Conservation (phyloP, 176 grass and related monocot species). For the Chrysopogon serrulatus region DNA sequence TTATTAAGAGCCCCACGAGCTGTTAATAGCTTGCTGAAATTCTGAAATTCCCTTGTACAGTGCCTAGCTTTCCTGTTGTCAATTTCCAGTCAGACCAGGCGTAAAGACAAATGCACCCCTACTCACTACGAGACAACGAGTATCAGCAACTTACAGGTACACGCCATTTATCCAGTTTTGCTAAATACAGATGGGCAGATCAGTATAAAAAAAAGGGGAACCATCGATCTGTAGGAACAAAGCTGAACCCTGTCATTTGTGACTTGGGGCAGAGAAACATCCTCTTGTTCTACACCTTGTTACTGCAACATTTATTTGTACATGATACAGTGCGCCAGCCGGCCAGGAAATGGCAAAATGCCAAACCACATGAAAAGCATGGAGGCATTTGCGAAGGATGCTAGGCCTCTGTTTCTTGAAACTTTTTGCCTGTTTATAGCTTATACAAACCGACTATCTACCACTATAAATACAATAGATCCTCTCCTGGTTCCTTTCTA, state of each 20-base stretch:
- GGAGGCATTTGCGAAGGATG: conserved; percentile 33
- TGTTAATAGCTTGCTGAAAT: neutral
- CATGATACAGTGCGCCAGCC: neutral
- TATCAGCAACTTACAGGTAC: neutral
- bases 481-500: conserved; percentile 16
- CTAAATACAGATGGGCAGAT: neutral
- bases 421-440: neutral
- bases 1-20: neutral
- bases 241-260: neutral
- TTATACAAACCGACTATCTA: conserved; percentile 28
- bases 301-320: conserved; percentile 7
- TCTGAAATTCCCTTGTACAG: neutral
- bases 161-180: neutral
- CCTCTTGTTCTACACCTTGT: neutral
- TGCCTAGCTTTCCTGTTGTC: neutral
- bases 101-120: neutral
- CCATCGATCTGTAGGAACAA: neutral
- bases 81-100: neutral
- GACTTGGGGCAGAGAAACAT: neutral
- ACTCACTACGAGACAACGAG: neutral
- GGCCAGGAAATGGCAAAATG: conserved; percentile 29
- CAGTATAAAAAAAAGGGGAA: neutral
- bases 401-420: neutral
- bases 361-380: conserved; percentile 50
- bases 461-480: conserved; percentile 32